Evolutionary conservation across 371 early-diverging fungal species (phyloP).

Genomic region (Mucor lusitanicus): DNA sequence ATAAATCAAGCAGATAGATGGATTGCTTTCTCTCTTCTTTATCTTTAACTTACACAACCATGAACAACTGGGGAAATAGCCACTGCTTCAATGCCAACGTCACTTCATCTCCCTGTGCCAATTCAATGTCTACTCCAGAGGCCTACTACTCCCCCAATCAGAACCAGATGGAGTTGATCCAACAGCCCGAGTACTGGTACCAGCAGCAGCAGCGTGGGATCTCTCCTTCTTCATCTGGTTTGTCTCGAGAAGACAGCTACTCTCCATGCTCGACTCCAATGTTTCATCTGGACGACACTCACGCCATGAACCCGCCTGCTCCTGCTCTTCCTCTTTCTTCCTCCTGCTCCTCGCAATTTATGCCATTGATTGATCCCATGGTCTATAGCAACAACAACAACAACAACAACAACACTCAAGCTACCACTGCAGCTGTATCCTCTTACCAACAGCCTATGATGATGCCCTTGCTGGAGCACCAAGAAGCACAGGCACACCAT

Average conservation of each 20-base stretch:
- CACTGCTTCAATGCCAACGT: not conserved
- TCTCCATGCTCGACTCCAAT: not conserved
- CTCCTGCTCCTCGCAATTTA: not conserved
- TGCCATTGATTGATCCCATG: not conserved
- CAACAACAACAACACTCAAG: too few species aligned
- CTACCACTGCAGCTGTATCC: too few species aligned
- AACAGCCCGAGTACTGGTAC: not conserved
- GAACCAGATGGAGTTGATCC: not conserved
- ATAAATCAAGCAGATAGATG: not conserved
- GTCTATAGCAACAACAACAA: not conserved
- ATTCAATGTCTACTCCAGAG: not conserved
- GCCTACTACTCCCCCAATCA: not conserved
- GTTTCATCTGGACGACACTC: not conserved
- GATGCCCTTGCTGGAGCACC: not conserved
- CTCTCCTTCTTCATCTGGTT: not conserved
- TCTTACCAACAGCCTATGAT: not conserved
- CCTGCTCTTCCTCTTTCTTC: not conserved
- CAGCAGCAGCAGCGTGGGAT: not conserved
- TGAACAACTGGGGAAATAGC: not conserved
- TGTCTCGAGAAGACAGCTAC: not conserved
- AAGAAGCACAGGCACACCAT: not conserved
- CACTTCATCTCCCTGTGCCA: not conserved
- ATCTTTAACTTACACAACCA: too few species aligned
- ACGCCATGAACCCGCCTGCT: not conserved
- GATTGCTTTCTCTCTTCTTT: not conserved